Base-by-base conservation (phyloP, 1,284 basidiomycete genomes). In the Moesziomyces sp. region DNA sequence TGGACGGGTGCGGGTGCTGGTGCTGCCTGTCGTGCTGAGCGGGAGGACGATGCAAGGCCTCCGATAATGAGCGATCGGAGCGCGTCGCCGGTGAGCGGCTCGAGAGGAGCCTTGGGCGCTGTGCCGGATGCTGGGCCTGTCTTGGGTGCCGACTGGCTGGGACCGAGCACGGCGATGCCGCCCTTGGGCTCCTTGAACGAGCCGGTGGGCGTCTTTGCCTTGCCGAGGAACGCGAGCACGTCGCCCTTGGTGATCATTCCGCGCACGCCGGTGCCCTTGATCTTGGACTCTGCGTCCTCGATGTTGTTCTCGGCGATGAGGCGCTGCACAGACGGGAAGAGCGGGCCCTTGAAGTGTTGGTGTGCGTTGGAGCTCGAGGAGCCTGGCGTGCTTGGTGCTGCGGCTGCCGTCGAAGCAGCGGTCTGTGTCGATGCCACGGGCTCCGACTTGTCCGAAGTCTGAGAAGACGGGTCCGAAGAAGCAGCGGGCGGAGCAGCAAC, bases 221-320 rank as follows among this genome's bases (percentile, higher is more conserved):
- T 78, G 30, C 85, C 85, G 13, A 86, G 72, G 73, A 77, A 77
- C 2, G 83, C 81, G 19, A 86, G 76, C 1, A 86, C 83, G 52
- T 86, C 86, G 7, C 86, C 86, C 71, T 86, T 86, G 26, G 85
- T 86, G 40, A 86, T 67, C 64, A 83, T 83, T 11, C 85, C 85
- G 42, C 81, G 70, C 21, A 79, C 69, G 8, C 86, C 86, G 2
- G 85, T 86, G 3, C 79, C 85, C 62, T 83, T 85, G 74, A 86
- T 85, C 44, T 78, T 77, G 35, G 47, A 68, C 47, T 79, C 71
- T 3, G 83, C 73, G 50, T 86, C 84, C 18, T 75, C 38, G 43
- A 83, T 79, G 44, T 71, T 62, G 52, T 80, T 74, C 52, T 83
- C 68, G 24, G 77, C 67, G 26, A 85, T 77, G 7, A 85, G 66